Evolutionary conservation across 2,329 filamentous ascomycete genomes (phyloP).

Genomic region (Monosporascus sp.): DNA sequence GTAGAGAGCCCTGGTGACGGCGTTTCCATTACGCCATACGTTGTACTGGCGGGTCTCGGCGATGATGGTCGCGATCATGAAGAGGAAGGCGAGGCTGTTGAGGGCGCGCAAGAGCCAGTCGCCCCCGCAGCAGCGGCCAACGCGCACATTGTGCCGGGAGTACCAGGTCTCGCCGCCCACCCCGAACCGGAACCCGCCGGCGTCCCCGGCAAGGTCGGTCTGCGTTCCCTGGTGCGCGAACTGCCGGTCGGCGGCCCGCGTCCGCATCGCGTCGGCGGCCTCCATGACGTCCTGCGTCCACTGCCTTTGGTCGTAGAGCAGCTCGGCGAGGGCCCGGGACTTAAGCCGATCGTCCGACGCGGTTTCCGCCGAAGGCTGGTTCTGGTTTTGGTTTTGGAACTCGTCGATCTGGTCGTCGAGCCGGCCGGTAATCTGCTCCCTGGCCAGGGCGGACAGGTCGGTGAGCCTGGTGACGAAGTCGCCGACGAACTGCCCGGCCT

Average conservation of each 20-base stretch:
- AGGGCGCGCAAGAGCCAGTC: neutral
- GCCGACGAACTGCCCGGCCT: too few species aligned
- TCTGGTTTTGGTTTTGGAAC: neutral
- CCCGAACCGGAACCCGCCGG: neutral
- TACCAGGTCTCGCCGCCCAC: neutral
- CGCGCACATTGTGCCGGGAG: neutral
- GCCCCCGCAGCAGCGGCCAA: neutral
- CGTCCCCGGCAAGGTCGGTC: too few species aligned
- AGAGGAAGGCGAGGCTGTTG: neutral
- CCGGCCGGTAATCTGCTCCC: neutral
- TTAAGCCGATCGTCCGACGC: neutral
- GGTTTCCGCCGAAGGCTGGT: neutral
- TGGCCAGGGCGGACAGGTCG: too few species aligned
- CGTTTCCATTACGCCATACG: slow-evolving; percentile 12
- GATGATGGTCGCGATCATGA: slow-evolving; percentile 8
- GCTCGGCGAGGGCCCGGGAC: neutral
- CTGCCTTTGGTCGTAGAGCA: neutral
- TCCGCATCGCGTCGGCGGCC: neutral
- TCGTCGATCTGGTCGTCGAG: neutral
- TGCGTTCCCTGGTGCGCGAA: neutral
- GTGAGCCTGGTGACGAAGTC: too few species aligned
- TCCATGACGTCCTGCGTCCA: neutral
- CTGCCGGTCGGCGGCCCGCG: neutral
- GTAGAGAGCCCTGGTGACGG: slow-evolving; percentile 10
- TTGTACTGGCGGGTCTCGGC: slow-evolving; percentile 11